Conservation (phyloP, 768 basidiomycete genomes). For the Ramaria sp. region DNA sequence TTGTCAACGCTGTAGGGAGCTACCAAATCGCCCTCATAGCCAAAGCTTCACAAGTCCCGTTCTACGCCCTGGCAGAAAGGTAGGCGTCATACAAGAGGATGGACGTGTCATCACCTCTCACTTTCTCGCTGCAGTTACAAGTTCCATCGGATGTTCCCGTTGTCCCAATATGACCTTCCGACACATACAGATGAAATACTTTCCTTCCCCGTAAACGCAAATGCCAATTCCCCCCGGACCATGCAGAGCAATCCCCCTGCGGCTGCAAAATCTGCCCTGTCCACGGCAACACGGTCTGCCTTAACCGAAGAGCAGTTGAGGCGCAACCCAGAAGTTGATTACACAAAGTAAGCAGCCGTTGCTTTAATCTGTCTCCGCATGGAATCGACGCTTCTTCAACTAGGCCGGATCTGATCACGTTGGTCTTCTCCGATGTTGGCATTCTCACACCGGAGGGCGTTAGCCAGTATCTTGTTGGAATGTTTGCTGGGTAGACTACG, state of each 20-base stretch:
- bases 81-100: too few relatives aligned
- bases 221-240: background rate
- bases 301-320: conserved; percentile 81
- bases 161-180: conserved; percentile 84
- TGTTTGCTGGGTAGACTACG: conserved; percentile 62
- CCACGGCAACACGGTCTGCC: conserved; percentile 18
- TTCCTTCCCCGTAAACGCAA: conserved; percentile 42
- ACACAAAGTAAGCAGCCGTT: conserved; percentile 57
- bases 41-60: conserved; percentile 87
- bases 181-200: conserved; percentile 68
- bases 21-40: conserved; percentile 97
- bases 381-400: background rate
- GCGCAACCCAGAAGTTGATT: conserved; percentile 83
- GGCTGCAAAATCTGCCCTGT: background rate
- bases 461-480: conserved; percentile 90
- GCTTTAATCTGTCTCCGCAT: conserved; percentile 4
- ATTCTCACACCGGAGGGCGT: conserved; percentile 88
- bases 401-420: conserved; percentile 85
- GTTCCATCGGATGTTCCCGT: conserved; percentile 90
- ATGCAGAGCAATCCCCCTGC: background rate
- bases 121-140: conserved; percentile 60
- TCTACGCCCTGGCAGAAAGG: conserved; percentile 94
- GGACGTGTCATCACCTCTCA: background rate
- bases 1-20: conserved; percentile 88
- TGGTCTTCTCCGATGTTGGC: conserved; percentile 92